These are phyloP conservation scores for Fusarium xyrophilum DNA, from an alignment of 2,329 filamentous ascomycete genomes.

Conservation along the genomic window DNA sequence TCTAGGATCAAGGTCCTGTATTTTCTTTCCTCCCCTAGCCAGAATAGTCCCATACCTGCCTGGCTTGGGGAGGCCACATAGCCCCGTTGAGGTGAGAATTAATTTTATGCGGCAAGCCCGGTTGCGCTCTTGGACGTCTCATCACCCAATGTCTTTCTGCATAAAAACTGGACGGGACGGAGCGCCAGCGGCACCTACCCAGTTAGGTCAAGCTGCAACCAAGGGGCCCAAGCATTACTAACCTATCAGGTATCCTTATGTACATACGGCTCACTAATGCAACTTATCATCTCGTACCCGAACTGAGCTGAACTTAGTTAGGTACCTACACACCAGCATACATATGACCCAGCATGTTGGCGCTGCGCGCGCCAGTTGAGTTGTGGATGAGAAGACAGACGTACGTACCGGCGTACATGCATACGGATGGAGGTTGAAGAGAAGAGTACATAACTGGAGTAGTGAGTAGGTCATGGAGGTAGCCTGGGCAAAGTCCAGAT, in stretches of 20 bases:
- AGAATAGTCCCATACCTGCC: slow-evolving; percentile 15
- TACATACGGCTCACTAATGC: slow-evolving; percentile 4
- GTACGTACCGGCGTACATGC: too few relatives aligned
- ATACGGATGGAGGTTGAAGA: too few relatives aligned
- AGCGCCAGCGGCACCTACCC: slow-evolving; percentile 38
- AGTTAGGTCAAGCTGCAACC: slow-evolving; percentile 4
- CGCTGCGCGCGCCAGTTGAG: slow-evolving; percentile 22
- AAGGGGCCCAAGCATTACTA: neutral
- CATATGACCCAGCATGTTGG: slow-evolving; percentile 13
- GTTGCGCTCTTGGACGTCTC: slow-evolving; percentile 26
- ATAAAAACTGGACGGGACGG: slow-evolving; percentile 32
- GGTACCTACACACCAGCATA: too few relatives aligned
- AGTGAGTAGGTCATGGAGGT: too few relatives aligned
- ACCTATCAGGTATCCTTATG: neutral
- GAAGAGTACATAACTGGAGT: too few relatives aligned
- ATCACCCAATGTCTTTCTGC: slow-evolving; percentile 15
- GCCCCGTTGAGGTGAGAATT: slow-evolving; percentile 20
- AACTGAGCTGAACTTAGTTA: slow-evolving; percentile 18
- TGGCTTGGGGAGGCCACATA: slow-evolving; percentile 13
- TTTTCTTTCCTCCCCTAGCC: too few relatives aligned
- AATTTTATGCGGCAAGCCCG: slow-evolving; percentile 44
- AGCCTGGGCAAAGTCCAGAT: too few relatives aligned
- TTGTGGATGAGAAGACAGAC: slow-evolving; percentile 26
- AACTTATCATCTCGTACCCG: slow-evolving; percentile 27
- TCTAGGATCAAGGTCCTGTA: too few relatives aligned